Base-by-base conservation (phyloP, 805 yeast species). In the Trichomonascus vanleenenianus region DNA sequence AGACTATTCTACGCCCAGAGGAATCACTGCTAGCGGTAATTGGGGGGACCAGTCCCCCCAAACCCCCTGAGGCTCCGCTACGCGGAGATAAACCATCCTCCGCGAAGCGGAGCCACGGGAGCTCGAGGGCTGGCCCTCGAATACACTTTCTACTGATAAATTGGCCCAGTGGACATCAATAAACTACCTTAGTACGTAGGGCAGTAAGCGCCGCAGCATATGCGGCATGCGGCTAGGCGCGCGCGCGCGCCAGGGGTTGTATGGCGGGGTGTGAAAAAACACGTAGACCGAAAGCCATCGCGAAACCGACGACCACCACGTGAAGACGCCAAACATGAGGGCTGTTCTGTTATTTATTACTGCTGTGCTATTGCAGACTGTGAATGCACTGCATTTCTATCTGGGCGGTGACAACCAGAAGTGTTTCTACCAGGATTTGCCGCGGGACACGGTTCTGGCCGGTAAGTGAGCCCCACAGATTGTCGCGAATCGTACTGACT, bases 341-440 rank as follows among this genome's bases (percentile, higher is more conserved):
- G 31, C 38, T 44, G 50, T 33, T 25, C 36, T 38, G 8, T 25
- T 31, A 20, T 10, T 42, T 39, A 33, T 39, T 42, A 14, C 34
- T 34, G 37, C 43, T 18, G 31, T 31, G 32, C 22, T 42, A 42
- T 14, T 33, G 53, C 36, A 32, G 54, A 34, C 46, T 50, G 42
- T 40, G 52, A 36, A 44, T 51, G 86, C 79, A 0, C 69, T 89
- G 48, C 95, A 93, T 63, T 80, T 87, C 62, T 89, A 87, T 62
- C 68, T 86, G 44, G 77, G 77, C 10, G 82, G 89, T 1, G 88
- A 82, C 30, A 74, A 79, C 38, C 63, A 63, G 40, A 78, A 79
- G 55, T 93, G 97, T 65, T 91, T 91, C 63, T 83, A 68, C 57
- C 93, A 89, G 60, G 94, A 84, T 50, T 70, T 91, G 49, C 79